Evolutionary conservation across 2,329 filamentous ascomycete species (phyloP).

Genomic region (Drechslerella stenobrocha): DNA sequence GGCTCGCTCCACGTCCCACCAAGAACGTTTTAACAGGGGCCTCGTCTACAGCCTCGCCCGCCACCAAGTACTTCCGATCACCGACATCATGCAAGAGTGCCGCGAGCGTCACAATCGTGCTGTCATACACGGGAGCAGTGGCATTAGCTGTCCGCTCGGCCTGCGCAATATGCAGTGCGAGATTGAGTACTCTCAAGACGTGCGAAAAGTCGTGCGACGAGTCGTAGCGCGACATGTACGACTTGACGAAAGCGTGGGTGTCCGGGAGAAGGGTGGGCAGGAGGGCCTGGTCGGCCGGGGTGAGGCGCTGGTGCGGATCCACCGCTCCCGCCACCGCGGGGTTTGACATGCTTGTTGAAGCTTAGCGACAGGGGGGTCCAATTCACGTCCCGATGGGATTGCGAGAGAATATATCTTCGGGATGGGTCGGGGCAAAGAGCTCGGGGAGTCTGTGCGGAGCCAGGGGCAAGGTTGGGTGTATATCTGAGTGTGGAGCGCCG

Average conservation of each 20-base stretch:
- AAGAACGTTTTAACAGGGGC: constrained; percentile 64
- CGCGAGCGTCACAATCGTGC: constrained; percentile 66
- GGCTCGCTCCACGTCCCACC: constrained; percentile 62
- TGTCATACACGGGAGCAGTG: constrained; percentile 58
- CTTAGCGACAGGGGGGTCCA: neutral
- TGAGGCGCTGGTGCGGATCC: constrained; percentile 9
- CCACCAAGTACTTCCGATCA: constrained; percentile 73
- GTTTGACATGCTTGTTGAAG: constrained; percentile 22
- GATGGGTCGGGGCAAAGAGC: constrained; percentile 6
- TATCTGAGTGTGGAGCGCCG: neutral
- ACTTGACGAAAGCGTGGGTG: constrained; percentile 67
- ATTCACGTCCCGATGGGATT: neutral
- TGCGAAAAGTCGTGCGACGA: constrained; percentile 86
- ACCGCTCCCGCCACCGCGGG: neutral
- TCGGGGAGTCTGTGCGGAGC: neutral
- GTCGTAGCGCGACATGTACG: constrained; percentile 78
- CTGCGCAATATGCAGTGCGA: constrained; percentile 65
- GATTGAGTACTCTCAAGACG: constrained; percentile 75
- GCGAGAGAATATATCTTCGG: neutral
- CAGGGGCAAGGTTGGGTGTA: neutral
- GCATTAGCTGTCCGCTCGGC: constrained; percentile 56
- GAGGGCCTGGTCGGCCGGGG: constrained; percentile 52
- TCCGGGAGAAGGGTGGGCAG: constrained; percentile 61
- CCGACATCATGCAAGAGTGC: constrained; percentile 86
- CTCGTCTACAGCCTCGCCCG: constrained; percentile 57